Percentiles rank a stretch among this genome's conserved stretches.
phyloP scores from a whole-genome alignment of 306 rosid species.

The Prosopis cineraria region DNA sequence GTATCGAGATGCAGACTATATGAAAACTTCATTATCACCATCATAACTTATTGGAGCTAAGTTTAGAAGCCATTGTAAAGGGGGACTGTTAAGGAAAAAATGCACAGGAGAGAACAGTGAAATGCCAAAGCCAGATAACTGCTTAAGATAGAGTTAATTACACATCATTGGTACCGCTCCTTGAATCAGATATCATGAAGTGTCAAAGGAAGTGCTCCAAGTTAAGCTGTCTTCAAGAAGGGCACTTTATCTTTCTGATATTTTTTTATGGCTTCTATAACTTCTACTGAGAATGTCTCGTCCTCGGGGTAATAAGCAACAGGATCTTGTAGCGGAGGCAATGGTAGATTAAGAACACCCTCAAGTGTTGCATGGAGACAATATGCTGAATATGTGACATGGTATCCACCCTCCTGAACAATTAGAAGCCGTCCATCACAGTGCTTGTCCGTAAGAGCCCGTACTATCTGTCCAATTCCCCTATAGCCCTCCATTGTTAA shows the following conservation, averaged over 20 bases:
- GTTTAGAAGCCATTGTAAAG: background rate
- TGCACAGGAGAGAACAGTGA: background rate
- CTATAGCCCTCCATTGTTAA: slow-evolving; percentile 88
- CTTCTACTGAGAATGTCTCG: slow-evolving; percentile 54
- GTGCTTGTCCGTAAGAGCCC: slow-evolving; percentile 45
- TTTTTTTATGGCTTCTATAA: slow-evolving; percentile 58
- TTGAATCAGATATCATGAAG: background rate
- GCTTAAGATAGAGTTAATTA: background rate
- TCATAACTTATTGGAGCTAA: background rate
- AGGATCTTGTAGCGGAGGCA: slow-evolving; percentile 64
- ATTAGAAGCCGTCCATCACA: slow-evolving; percentile 62
- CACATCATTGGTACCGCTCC: background rate
- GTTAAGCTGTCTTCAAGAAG: slow-evolving; percentile 44
- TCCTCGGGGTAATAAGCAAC: slow-evolving; percentile 79
- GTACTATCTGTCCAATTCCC: slow-evolving; percentile 57
- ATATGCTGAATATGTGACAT: slow-evolving; percentile 84
- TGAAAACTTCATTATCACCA: background rate
- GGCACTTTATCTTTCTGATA: slow-evolving; percentile 53
- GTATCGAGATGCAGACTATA: background rate
- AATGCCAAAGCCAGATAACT: slow-evolving; percentile 12
- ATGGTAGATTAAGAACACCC: slow-evolving; percentile 74
- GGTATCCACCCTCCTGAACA: slow-evolving; percentile 98
- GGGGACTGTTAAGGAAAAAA: background rate
- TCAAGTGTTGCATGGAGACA: slow-evolving; percentile 93
- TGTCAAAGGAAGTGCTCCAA: background rate